phyloP scores from a whole-genome alignment of 345 rosid genomes.

The Sonneratia caseolaris region DNA sequence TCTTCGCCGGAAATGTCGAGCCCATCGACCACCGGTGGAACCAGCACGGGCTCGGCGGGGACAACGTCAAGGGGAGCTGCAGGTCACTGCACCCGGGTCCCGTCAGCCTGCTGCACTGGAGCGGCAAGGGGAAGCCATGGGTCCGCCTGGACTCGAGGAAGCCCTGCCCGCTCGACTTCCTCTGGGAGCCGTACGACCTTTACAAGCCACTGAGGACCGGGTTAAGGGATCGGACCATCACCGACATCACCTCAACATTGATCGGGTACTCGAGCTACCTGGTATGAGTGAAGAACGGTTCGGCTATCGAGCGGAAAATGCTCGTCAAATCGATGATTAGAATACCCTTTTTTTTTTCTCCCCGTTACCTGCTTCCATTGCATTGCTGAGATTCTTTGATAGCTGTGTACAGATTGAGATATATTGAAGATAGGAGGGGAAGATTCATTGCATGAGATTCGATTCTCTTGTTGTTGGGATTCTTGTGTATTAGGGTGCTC shows the following conservation, averaged over 20 bases:
- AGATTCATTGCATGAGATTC: neutral
- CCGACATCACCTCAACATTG: slow-evolving; percentile 17
- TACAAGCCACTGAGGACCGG: slow-evolving; percentile 21
- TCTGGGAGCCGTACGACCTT: slow-evolving; percentile 83
- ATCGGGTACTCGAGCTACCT: slow-evolving; percentile 9
- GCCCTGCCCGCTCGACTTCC: slow-evolving; percentile 66
- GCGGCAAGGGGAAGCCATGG: slow-evolving; percentile 99
- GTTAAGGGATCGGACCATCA: slow-evolving; percentile 16
- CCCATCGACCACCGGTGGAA: slow-evolving; percentile 84
- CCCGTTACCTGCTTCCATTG: neutral
- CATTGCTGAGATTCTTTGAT: slow-evolving; percentile 11
- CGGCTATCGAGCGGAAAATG: neutral
- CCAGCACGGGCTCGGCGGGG: slow-evolving; percentile 95
- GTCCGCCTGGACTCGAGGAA: slow-evolving; percentile 62
- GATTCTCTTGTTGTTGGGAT: neutral
- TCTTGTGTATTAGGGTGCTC: no score
- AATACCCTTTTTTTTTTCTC: neutral
- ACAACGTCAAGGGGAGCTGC: slow-evolving; percentile 80
- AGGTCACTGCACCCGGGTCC: slow-evolving; percentile 77
- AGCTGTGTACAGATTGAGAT: slow-evolving; percentile 8
- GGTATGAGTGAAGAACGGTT: neutral
- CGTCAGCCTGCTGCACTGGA: slow-evolving; percentile 92
- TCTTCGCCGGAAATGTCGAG: slow-evolving; percentile 73
- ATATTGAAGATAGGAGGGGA: neutral
- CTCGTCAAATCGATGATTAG: neutral